A percentile compares a stretch with the other conserved stretches of the same genome.
phyloP scores from a whole-genome alignment of 352 stramenopile species.

The Phytophthora pini region DNA sequence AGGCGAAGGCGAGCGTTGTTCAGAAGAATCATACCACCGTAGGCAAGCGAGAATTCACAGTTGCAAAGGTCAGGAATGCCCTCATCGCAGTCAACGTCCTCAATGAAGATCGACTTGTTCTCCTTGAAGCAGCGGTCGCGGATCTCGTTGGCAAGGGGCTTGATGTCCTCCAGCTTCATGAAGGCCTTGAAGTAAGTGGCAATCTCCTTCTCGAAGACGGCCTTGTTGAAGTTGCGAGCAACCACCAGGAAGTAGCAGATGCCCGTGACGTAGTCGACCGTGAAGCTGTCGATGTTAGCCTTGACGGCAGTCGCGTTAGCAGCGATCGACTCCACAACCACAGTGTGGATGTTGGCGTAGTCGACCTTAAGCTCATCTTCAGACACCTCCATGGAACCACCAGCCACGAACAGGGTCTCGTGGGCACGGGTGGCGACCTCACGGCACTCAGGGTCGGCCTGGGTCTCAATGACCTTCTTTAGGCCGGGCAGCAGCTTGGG shows the following conservation, averaged over 20 bases:
- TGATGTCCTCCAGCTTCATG: constrained; percentile 65
- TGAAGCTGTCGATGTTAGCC: constrained; percentile 89
- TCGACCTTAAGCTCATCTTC: constrained; percentile 94
- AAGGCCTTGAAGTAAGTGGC: constrained; percentile 89
- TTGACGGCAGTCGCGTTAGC: constrained; percentile 84
- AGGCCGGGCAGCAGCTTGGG: constrained; percentile 97
- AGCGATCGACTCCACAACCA: constrained; percentile 83
- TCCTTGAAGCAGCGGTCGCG: constrained; percentile 90
- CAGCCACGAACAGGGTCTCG: constrained; percentile 93
- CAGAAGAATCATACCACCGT: constrained; percentile 93
- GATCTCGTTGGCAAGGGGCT: constrained; percentile 74
- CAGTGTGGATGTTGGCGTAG: constrained; percentile 83
- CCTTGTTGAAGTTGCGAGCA: constrained; percentile 94
- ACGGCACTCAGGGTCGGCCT: constrained; percentile 97
- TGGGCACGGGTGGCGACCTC: constrained; percentile 95
- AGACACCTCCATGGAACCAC: constrained; percentile 92
- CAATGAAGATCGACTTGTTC: constrained; percentile 92
- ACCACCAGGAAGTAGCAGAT: constrained; percentile 90
- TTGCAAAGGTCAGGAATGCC: constrained; percentile 98
- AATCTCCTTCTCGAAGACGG: constrained; percentile 95
- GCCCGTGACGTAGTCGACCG: constrained; percentile 89
- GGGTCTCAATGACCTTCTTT: constrained; percentile 96
- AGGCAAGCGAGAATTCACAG: constrained; percentile 98
- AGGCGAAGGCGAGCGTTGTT: constrained; percentile 92
- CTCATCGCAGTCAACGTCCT: constrained; percentile 97